A percentile compares a stretch with the other conserved stretches of the same genome.
Conservation (phyloP, 2,329 filamentous ascomycete species). For the Corinectria fuckeliana region DNA sequence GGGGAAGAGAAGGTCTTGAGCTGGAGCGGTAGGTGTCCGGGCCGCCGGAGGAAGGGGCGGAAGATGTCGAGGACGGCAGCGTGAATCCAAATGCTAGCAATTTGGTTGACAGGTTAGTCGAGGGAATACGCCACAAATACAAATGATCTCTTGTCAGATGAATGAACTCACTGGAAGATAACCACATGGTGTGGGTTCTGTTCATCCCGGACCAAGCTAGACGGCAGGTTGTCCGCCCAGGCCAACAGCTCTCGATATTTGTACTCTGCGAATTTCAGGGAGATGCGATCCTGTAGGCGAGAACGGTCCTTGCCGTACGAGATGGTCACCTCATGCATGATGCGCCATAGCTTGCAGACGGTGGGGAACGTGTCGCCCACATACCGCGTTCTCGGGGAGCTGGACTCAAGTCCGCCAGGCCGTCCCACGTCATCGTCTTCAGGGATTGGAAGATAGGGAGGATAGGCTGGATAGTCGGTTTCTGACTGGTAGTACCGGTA, state of each 20-base stretch:
- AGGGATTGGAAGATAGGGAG: background rate
- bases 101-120: background rate
- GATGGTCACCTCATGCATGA: constrained; percentile 43
- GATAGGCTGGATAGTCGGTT: background rate
- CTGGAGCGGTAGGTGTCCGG: background rate
- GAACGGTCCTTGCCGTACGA: constrained; percentile 33
- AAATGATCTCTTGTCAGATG: background rate
- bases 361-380: background rate
- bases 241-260: constrained; percentile 49
- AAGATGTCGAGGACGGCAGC: constrained; percentile 47
- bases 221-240: constrained; percentile 44
- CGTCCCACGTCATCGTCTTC: background rate
- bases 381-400: background rate
- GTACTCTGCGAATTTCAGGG: constrained; percentile 42
- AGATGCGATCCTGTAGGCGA: constrained; percentile 1
- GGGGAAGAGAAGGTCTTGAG: constrained; percentile 41
- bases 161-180: constrained; percentile 45
- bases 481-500: constrained; percentile 5
- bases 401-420: background rate
- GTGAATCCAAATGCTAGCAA: constrained; percentile 49
- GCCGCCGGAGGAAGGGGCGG: constrained; percentile 26
- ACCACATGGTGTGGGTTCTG: constrained; percentile 43
- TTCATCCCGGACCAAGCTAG: constrained; percentile 33
- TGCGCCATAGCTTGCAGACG: constrained; percentile 42
- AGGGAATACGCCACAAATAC: background rate